Evolutionary conservation across 2,329 filamentous ascomycete species (phyloP), one percentile per base, ranked within the genome.

Genomic region (Herpotrichia juniperi): DNA sequence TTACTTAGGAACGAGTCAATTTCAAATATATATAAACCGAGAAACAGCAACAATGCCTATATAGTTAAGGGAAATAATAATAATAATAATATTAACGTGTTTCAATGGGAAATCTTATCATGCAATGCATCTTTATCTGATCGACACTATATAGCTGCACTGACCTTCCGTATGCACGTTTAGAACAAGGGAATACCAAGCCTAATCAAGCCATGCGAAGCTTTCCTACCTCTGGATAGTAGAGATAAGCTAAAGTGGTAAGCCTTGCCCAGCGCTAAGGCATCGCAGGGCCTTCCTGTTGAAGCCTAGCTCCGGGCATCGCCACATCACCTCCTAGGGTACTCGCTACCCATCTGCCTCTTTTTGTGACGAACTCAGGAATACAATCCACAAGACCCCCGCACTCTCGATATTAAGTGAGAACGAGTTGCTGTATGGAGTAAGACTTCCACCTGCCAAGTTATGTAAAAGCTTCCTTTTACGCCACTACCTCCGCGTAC

Each of bases 191-290:
- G 9, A 40, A 40, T 7, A 40, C 12, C 21, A 17, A 40, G 37
- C 37, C 37, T 24, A 40, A 16, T n/a, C 37, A 40, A 40, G 37
- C 37, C 14, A 16, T 25, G 37, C 37, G 34, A 40, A 40, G 37
- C 37, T 40, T 40, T 40, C 21, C 8, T 12, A 8, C 37, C 21
- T 7, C 11, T 8, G 37, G 21, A 25, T 25, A 3, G 10, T 12
- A 25, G 37, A 6, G 37, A 40, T 40, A 40, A 40, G 37, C 19
- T 40, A 40, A 12, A 4, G 19, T 24, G 37, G 5, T 7, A 40
- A 40, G 37, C 19, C 19, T 40, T 34, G 31, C 9, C 14, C 31
- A 34, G n/a, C n/a, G 31, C 31, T n/a, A 24, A 25, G 7, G n/a
- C 7, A 6, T 22, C n/a, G 14, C 7, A 25, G 37, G n/a, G 6